Conservation (phyloP, 305 asterid genomes). For the Andrographis paniculata region DNA sequence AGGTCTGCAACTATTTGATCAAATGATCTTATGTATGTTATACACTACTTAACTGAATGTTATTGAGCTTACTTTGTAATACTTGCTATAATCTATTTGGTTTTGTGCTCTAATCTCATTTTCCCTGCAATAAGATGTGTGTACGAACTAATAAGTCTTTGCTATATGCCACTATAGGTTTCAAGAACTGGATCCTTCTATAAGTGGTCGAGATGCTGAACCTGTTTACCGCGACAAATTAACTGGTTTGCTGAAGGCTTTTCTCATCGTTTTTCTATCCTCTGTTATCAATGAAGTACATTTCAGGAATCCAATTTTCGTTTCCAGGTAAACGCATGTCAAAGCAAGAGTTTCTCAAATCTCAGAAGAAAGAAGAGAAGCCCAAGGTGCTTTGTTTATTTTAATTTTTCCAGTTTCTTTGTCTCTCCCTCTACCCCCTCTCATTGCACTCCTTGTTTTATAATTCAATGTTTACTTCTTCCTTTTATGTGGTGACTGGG, state of each 20-base stretch:
- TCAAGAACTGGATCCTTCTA: conserved; percentile 60
- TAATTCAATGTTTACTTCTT: too few species aligned
- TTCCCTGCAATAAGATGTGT: too few species aligned
- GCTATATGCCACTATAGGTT: conserved; percentile 34
- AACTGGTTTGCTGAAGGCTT: conserved; percentile 44
- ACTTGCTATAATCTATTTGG: conserved; percentile 3
- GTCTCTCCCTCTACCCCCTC: too few species aligned
- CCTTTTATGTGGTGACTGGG: too few species aligned
- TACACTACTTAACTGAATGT: too few species aligned
- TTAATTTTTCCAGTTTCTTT: too few species aligned
- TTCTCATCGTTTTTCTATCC: conserved; percentile 5
- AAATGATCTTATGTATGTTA: too few species aligned
- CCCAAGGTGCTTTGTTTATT: conserved; percentile 88
- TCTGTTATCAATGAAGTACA: conserved; percentile 6
- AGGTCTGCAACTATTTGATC: too few species aligned
- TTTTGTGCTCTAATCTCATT: conserved; percentile 10
- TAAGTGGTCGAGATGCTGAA: conserved; percentile 75
- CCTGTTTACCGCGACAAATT: conserved; percentile 63
- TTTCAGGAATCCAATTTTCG: conserved; percentile 18
- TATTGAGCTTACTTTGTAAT: too few species aligned
- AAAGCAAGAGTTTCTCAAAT: conserved; percentile 55
- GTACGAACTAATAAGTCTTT: background rate
- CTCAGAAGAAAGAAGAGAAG: conserved; percentile 64
- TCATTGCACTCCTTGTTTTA: too few species aligned
- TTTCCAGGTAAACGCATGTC: conserved; percentile 65